phyloP scores from a whole-genome alignment of 2,329 filamentous ascomycete genomes.

The Kalaharituber pfeilii region DNA sequence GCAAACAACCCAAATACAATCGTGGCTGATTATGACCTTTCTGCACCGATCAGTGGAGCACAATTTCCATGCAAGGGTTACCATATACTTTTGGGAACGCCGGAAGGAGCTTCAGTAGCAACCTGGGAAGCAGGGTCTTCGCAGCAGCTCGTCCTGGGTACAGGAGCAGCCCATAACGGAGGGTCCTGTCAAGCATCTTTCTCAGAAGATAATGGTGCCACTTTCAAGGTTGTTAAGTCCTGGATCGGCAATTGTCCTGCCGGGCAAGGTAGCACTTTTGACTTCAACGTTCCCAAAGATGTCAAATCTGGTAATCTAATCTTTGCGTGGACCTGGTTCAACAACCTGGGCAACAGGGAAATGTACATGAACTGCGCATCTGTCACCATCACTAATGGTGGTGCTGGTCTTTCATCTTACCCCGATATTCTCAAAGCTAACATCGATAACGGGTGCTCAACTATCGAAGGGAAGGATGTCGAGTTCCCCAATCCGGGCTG shows the following conservation, averaged over 20 bases:
- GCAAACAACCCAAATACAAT: constrained; percentile 13
- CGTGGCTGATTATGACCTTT: constrained; percentile 5
- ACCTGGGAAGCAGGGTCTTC: constrained; percentile 13
- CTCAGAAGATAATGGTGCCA: constrained; percentile 55
- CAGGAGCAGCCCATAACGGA: constrained; percentile 50
- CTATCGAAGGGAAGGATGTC: constrained; percentile 38
- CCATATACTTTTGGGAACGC: constrained; percentile 12
- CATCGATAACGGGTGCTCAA: constrained; percentile 36
- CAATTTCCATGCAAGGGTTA: constrained; percentile 18
- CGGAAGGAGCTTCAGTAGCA: constrained; percentile 12
- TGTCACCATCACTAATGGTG: constrained; percentile 37
- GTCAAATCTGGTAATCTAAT: constrained; percentile 59
- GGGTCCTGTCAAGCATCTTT: constrained; percentile 83
- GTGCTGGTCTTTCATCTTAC: constrained; percentile 32
- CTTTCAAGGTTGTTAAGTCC: constrained; percentile 79
- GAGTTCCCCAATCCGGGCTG: constrained; percentile 48
- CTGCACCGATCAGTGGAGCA: constrained; percentile 14
- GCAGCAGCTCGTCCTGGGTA: constrained; percentile 11
- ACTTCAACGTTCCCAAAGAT: constrained; percentile 47
- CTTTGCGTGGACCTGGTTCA: constrained; percentile 89
- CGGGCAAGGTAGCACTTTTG: constrained; percentile 32
- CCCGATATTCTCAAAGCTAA: constrained; percentile 65
- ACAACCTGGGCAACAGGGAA: constrained; percentile 69
- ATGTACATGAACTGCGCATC: constrained; percentile 97
- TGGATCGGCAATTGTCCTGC: constrained; percentile 68